These are phyloP conservation scores for Drechslera avenae DNA, from an alignment of 2,329 filamentous ascomycete species.

Conservation along the genomic window DNA sequence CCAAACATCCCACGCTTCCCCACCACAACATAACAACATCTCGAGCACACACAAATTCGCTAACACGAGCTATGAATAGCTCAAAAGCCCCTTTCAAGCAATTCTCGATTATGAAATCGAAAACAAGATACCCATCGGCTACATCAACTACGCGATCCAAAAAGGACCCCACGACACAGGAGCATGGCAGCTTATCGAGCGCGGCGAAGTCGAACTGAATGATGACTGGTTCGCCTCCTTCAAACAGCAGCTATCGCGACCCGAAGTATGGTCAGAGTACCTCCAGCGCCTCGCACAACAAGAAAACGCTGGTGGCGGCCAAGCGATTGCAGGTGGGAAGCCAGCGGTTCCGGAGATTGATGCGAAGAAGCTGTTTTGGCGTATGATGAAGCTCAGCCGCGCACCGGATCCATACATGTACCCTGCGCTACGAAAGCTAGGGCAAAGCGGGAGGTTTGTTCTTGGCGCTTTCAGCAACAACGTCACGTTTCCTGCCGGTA, in stretches of 20 bases:
- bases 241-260: conserved; percentile 71
- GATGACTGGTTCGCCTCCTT: conserved; percentile 76
- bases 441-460: conserved; percentile 47
- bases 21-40: not conserved
- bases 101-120: conserved; percentile 88
- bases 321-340: conserved; percentile 29
- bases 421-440: conserved; percentile 75
- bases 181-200: conserved; percentile 87
- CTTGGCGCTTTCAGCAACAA: conserved; percentile 90
- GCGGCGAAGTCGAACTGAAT: conserved; percentile 79
- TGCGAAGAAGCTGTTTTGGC: conserved; percentile 79
- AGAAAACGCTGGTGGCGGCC: conserved; percentile 31
- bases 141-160: conserved; percentile 90
- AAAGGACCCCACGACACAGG: conserved; percentile 72
- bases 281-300: conserved; percentile 39
- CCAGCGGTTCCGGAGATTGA: conserved; percentile 76
- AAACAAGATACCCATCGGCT: conserved; percentile 79
- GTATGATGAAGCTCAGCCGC: conserved; percentile 82
- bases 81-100: conserved; percentile 87
- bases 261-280: conserved; percentile 70
- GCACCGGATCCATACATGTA: conserved; percentile 85
- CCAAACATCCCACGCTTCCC: not conserved
- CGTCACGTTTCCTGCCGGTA: conserved; percentile 77
- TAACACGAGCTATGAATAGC: conserved; percentile 57
- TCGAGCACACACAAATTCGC: not conserved